A percentile compares a stretch with the other conserved stretches of the same genome.
These are phyloP conservation scores for Mariannaea sp. DNA, from an alignment of 2,329 filamentous ascomycete genomes.

Conservation along the genomic window DNA sequence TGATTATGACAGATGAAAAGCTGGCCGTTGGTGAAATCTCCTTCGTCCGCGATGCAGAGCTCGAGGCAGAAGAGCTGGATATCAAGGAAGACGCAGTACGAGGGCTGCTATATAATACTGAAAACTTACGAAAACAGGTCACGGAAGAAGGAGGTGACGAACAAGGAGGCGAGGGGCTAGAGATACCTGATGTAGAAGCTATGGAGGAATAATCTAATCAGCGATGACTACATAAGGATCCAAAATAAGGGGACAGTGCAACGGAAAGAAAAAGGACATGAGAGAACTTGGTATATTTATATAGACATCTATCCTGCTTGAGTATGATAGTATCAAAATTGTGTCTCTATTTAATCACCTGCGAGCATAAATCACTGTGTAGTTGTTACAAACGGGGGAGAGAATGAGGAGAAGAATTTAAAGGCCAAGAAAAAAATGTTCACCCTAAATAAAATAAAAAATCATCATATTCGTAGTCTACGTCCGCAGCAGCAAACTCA, in stretches of 20 bases:
- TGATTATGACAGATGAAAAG: slow-evolving; percentile 41
- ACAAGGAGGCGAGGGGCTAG: slow-evolving; percentile 23
- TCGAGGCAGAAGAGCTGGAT: slow-evolving; percentile 42
- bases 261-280: no score
- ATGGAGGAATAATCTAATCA: slow-evolving; percentile 11
- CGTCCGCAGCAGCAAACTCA: slow-evolving; percentile 42
- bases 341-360: no score
- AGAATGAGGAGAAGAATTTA: no score
- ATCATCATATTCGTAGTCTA: slow-evolving; percentile 42
- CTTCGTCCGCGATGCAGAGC: slow-evolving; percentile 31
- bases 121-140: slow-evolving; percentile 53
- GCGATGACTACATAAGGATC: no score
- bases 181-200: slow-evolving; percentile 13
- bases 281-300: no score
- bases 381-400: no score
- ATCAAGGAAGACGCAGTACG: slow-evolving; percentile 46
- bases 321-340: no score
- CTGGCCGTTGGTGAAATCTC: slow-evolving; percentile 38
- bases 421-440: not conserved
- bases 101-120: slow-evolving; percentile 51
- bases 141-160: slow-evolving; percentile 33
- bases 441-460: slow-evolving; percentile 7
- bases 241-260: not conserved
- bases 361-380: no score
- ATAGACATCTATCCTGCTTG: no score